Evolutionary conservation across 768 basidiomycete species (phyloP), one percentile per base, ranked within the genome.

Genomic region (Tricholoma saponaceum): DNA sequence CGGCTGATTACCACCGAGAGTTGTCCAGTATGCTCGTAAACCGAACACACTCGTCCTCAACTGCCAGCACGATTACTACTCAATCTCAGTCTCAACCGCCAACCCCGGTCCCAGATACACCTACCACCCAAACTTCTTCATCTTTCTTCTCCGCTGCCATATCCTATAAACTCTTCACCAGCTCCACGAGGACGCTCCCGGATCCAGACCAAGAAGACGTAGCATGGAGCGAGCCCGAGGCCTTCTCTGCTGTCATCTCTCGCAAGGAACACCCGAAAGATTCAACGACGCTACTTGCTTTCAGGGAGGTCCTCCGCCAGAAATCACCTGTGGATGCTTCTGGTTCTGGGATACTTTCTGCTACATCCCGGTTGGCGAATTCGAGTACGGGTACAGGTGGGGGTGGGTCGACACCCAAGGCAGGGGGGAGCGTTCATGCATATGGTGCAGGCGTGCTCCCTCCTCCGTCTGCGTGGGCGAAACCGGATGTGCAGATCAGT

Each of bases 231-330:
- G 83, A 83, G 59, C 78, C 81, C 0, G 89, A 90, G 62, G 64
- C 76, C 6, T 86, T 77, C 61, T 83, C 84, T 0, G 79, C 85
- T 0, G 76, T 83, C 12, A 81, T 88, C 57, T 79, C 77, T 26
- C 72, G 87, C 10, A 88, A 84, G 64, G 84, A 86, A 57, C 80
- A 86, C 60, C 79, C 84, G 0, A 77, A 81, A 16, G 88, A 89
- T 60, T 75, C 79, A 0, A 76, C 84, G 0, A 79, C 81, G 1
- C 63, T 88, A 0, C 69, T 87, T 5, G 80, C 82, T 0, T 72
- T 90, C 12, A 74, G 84, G 1, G 85, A 86, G 30, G 86, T 87
- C 8, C 70, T 89, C 5, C 76, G 85, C 12, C 79, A 83, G 56
- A 82, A 81, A 60, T 68, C 74, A 0, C 75, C 79, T 7, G 63